A percentile compares a stretch with the other conserved stretches of the same genome.
phyloP scores from a whole-genome alignment of 2,329 filamentous ascomycete genomes.

The Fragosphaeria purpurea region DNA sequence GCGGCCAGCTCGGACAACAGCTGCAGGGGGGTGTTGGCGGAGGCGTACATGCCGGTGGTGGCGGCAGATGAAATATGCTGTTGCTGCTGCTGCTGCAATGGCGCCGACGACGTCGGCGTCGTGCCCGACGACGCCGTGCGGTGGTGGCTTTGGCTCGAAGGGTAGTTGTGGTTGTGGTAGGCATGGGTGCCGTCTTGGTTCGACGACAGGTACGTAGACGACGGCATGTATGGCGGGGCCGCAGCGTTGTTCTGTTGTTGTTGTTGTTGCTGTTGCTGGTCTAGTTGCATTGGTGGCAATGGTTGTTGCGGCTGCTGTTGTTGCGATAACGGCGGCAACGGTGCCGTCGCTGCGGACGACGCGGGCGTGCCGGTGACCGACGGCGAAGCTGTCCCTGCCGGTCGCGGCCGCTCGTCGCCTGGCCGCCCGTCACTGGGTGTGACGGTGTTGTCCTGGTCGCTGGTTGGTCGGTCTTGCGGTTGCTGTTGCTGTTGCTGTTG shows the following conservation, averaged over 20 bases:
- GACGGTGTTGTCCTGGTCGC: not conserved
- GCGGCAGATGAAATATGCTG: conserved; percentile 1
- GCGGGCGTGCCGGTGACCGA: not conserved
- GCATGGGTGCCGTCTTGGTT: not conserved
- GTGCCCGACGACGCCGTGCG: not conserved
- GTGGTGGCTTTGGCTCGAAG: too few species aligned
- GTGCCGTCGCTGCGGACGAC: not conserved
- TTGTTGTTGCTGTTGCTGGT: too few species aligned
- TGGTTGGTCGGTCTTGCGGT: not conserved
- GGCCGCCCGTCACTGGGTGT: too few species aligned
- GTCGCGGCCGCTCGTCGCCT: too few species aligned
- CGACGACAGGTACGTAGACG: not conserved
- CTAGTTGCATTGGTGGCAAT: too few species aligned
- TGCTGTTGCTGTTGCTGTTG: not conserved
- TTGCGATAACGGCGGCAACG: not conserved
- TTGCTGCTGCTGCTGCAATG: conserved; percentile 9
- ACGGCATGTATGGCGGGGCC: not conserved
- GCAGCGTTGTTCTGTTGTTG: not conserved
- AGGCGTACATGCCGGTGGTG: conserved; percentile 12
- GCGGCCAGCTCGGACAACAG: conserved; percentile 49
- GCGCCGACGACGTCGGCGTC: not conserved
- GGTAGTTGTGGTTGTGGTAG: not conserved
- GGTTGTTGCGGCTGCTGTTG: too few species aligned
- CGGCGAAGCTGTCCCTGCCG: too few species aligned
- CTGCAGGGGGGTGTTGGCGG: conserved; percentile 43